Percentiles rank a stretch among this genome's conserved stretches.
phyloP scores from a whole-genome alignment of 164 flowering plant genomes.

The Malania oleifera region DNA sequence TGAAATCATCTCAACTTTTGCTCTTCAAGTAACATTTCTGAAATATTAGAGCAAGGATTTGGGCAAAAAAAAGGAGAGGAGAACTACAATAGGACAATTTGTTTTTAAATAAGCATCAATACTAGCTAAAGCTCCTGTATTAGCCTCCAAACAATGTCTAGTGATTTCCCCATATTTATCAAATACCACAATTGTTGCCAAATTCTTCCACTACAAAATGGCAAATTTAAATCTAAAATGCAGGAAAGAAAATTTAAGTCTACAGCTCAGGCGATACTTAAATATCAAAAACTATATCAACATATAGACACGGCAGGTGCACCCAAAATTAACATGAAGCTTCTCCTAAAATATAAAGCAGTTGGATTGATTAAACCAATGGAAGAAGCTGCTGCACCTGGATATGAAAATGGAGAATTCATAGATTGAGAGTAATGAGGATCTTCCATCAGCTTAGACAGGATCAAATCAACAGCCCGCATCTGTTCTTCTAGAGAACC shows the following conservation, averaged over 20 bases:
- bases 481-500: constrained; percentile 83
- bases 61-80: too few species aligned
- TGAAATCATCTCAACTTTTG: too few species aligned
- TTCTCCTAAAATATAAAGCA: not conserved
- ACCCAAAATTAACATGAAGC: not conserved
- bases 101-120: not conserved
- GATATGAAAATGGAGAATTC: constrained; percentile 73
- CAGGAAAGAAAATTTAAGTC: not conserved
- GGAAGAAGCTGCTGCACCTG: constrained; percentile 45
- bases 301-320: too few species aligned
- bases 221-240: not conserved
- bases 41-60: too few species aligned
- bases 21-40: too few species aligned
- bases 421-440: constrained; percentile 67
- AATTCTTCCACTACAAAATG: too few species aligned
- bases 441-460: constrained; percentile 78
- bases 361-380: not conserved
- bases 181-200: too few species aligned
- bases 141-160: not conserved
- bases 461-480: constrained; percentile 69
- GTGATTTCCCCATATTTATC: not conserved
- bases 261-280: not conserved
- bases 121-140: not conserved
- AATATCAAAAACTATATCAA: not conserved
- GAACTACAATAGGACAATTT: too few species aligned